Percentiles rank a stretch among this genome's conserved stretches.
phyloP scores from a whole-genome alignment of 2,329 filamentous ascomycete genomes.

The Hymenoscyphus infarciens region DNA sequence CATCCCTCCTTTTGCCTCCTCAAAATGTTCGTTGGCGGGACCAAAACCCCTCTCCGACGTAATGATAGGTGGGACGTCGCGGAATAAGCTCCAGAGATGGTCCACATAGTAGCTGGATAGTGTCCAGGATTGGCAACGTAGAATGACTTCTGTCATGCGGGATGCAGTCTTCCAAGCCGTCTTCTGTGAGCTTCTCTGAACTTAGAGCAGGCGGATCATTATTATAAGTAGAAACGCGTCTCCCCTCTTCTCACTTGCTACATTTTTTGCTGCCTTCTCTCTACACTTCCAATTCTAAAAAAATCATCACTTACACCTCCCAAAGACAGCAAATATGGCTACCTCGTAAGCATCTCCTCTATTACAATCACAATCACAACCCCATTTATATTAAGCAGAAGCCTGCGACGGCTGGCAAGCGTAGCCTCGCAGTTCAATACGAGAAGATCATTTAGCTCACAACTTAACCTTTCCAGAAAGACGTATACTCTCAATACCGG shows the following conservation, averaged over 20 bases:
- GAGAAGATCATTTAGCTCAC: slow-evolving; percentile 25
- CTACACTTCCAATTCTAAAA: not conserved
- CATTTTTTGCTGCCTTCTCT: slow-evolving; percentile 1
- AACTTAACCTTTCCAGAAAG: slow-evolving; percentile 35
- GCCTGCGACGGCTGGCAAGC: slow-evolving; percentile 32
- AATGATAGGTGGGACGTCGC: not conserved
- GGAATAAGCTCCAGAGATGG: not conserved
- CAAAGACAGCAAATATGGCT: slow-evolving; percentile 30
- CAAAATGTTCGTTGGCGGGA: not conserved
- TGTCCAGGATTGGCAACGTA: not conserved
- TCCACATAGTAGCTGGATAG: not conserved
- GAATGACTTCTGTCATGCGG: not conserved
- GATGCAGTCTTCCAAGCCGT: not conserved
- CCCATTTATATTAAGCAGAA: slow-evolving; percentile 26
- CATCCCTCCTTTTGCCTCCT: slow-evolving; percentile 13
- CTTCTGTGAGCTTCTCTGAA: not conserved
- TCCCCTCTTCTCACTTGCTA: slow-evolving; percentile 10
- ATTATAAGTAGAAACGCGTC: slow-evolving; percentile 21
- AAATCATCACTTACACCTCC: slow-evolving; percentile 4
- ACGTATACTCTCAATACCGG: slow-evolving; percentile 71
- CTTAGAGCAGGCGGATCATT: not conserved
- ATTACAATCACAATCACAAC: slow-evolving; percentile 9
- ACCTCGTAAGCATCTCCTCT: slow-evolving; percentile 26
- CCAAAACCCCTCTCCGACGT: not conserved
- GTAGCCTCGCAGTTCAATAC: slow-evolving; percentile 21